Evolutionary conservation across 2,329 filamentous ascomycete species (phyloP).

Genomic region (Lojkania enalia): DNA sequence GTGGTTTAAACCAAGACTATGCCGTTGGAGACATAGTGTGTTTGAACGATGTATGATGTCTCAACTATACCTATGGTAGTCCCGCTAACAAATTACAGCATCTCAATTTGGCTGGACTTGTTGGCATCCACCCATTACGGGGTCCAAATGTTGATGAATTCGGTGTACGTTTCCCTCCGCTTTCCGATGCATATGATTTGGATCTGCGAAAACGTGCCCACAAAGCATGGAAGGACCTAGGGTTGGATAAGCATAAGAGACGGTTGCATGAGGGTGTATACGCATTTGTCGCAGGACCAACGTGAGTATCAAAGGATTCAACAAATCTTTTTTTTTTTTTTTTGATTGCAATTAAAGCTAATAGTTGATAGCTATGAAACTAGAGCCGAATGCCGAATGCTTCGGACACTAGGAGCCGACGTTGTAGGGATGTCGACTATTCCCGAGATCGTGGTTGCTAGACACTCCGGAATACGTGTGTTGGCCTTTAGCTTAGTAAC

Average conservation of each 20-base stretch:
- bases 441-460: slow-evolving; percentile 67
- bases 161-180: slow-evolving; percentile 63
- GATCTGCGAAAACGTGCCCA: slow-evolving; percentile 61
- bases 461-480: slow-evolving; percentile 65
- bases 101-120: slow-evolving; percentile 65
- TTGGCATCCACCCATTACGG: slow-evolving; percentile 63
- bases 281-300: slow-evolving; percentile 66
- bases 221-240: slow-evolving; percentile 58
- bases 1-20: slow-evolving; percentile 66
- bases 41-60: slow-evolving; percentile 61
- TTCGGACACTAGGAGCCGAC: slow-evolving; percentile 64
- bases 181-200: slow-evolving; percentile 69
- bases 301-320: slow-evolving; percentile 44
- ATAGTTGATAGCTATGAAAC: slow-evolving; percentile 61
- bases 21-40: slow-evolving; percentile 67
- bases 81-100: slow-evolving; percentile 50
- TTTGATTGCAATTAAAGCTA: slow-evolving; percentile 12
- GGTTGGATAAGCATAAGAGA: slow-evolving; percentile 51
- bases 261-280: slow-evolving; percentile 67
- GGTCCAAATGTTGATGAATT: slow-evolving; percentile 66
- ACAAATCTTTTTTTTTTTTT: slow-evolving; percentile 6
- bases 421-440: slow-evolving; percentile 73
- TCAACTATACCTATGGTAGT: not conserved
- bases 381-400: slow-evolving; percentile 65
- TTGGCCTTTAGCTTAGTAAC: slow-evolving; percentile 69